Percentiles rank a stretch among this genome's conserved stretches.
Evolutionary conservation across 306 rosid species (phyloP).

Genomic region (Amphicarpaea edgeworthii): DNA sequence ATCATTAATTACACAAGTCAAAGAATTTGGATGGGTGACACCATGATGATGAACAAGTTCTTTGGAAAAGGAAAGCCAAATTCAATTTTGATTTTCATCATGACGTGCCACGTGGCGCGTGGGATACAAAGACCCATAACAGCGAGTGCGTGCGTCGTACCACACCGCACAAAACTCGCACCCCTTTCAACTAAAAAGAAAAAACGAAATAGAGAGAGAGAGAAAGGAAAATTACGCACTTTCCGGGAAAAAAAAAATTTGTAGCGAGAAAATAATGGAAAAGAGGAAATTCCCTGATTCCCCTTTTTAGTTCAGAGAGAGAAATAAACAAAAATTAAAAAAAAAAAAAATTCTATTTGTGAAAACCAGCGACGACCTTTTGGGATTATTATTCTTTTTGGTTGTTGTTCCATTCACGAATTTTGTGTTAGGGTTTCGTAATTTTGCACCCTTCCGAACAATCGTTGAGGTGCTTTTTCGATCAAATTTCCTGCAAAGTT

Average conservation of each 20-base stretch:
- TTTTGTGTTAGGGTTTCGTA: conserved; percentile 63
- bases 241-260: conserved; percentile 45
- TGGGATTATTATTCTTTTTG: conserved; percentile 16
- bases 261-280: conserved; percentile 27
- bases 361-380: conserved; percentile 44
- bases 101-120: conserved; percentile 50
- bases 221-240: conserved; percentile 51
- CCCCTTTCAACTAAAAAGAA: conserved; percentile 13
- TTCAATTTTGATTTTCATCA: neutral
- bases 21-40: conserved; percentile 32
- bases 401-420: conserved; percentile 40
- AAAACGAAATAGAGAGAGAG: neutral
- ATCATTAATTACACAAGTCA: neutral
- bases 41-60: conserved; percentile 18
- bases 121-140: neutral
- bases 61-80: conserved; percentile 2
- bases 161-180: conserved; percentile 47
- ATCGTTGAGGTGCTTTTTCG: conserved; percentile 12
- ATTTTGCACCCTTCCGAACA: conserved; percentile 45
- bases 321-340: conserved; percentile 17
- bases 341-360: conserved; percentile 34
- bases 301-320: conserved; percentile 40
- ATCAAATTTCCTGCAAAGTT: conserved; percentile 32
- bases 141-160: conserved; percentile 43
- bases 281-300: conserved; percentile 31